A percentile compares a stretch with the other conserved stretches of the same genome.
Conservation (phyloP, 768 basidiomycete genomes). For the Chalciporus pseudorubinellus region DNA sequence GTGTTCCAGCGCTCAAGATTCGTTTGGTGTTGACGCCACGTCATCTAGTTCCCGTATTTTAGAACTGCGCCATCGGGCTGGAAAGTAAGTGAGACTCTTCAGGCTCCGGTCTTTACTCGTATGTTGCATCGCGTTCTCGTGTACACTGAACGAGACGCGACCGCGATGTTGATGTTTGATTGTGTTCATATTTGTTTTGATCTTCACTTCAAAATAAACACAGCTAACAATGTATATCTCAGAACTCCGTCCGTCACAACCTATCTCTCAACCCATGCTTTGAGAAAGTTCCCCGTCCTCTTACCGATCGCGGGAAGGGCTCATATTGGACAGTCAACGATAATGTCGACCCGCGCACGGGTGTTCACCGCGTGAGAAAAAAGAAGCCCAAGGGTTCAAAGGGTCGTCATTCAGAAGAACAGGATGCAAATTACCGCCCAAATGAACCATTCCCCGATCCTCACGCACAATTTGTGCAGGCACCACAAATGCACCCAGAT, state of each 20-base stretch:
- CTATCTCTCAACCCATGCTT: conserved; percentile 89
- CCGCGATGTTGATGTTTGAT: conserved; percentile 66
- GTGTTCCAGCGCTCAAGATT: background rate
- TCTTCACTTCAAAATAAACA: conserved; percentile 28
- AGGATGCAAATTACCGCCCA: conserved; percentile 63
- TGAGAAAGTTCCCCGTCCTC: conserved; percentile 86
- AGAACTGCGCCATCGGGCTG: conserved; percentile 84
- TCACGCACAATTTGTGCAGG: conserved; percentile 51
- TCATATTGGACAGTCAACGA: conserved; percentile 94
- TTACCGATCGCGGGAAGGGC: conserved; percentile 88
- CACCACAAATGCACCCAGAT: conserved; percentile 55
- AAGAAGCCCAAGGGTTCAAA: conserved; percentile 70
- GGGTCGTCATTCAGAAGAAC: conserved; percentile 51
- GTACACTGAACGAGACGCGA: conserved; percentile 36
- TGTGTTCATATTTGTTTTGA: conserved; percentile 58
- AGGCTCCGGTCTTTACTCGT: conserved; percentile 1
- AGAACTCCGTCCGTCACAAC: conserved; percentile 92
- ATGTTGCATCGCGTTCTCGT: conserved; percentile 4
- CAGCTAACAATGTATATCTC: conserved; percentile 19
- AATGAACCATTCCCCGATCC: conserved; percentile 57
- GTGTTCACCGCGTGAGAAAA: conserved; percentile 85
- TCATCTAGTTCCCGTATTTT: conserved; percentile 80
- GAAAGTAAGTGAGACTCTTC: conserved; percentile 59
- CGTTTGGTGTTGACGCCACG: conserved; percentile 8
- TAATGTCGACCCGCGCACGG: conserved; percentile 84